Percentiles rank a stretch among this genome's conserved stretches.
These are phyloP conservation scores for Ganoderma lucidum DNA, from an alignment of 1,284 basidiomycete species.

Conservation along the genomic window DNA sequence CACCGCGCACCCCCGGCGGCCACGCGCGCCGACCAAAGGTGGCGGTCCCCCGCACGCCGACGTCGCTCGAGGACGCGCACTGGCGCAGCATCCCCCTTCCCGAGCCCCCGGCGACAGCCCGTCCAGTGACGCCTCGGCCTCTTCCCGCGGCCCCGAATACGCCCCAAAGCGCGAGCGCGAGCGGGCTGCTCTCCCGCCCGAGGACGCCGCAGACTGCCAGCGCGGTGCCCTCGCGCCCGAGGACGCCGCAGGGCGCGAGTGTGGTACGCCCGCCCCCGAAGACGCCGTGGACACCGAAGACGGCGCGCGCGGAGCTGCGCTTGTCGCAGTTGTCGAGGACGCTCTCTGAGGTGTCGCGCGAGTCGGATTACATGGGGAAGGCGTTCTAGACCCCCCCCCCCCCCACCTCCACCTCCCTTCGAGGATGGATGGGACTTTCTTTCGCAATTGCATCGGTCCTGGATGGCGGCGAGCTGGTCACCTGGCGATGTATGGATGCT, in stretches of 20 bases:
- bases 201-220: conserved; percentile 15
- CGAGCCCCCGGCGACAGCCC: neutral
- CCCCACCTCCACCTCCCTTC: neutral
- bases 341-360: conserved; percentile 28
- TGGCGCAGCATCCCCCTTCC: conserved; percentile 22
- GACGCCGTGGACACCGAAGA: conserved; percentile 7
- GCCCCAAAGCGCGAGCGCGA: neutral
- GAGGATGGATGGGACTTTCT: neutral
- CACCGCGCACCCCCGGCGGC: conserved; percentile 12
- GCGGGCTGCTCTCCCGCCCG: neutral
- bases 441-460: neutral
- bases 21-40: conserved; percentile 20
- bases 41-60: conserved; percentile 29
- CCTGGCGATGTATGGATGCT: neutral
- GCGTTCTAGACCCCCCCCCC: neutral
- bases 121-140: neutral
- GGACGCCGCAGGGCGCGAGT: conserved; percentile 14
- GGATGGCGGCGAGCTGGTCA: neutral
- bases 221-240: conserved; percentile 12
- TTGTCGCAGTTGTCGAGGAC: conserved; percentile 27
- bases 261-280: neutral
- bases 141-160: conserved; percentile 13
- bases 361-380: conserved; percentile 11
- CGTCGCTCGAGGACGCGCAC: conserved; percentile 28
- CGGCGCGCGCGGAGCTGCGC: conserved; percentile 24